Evolutionary conservation across 805 yeast species (phyloP), one percentile per base, ranked within the genome.

Genomic region (Candida pseudoglaebosa): DNA sequence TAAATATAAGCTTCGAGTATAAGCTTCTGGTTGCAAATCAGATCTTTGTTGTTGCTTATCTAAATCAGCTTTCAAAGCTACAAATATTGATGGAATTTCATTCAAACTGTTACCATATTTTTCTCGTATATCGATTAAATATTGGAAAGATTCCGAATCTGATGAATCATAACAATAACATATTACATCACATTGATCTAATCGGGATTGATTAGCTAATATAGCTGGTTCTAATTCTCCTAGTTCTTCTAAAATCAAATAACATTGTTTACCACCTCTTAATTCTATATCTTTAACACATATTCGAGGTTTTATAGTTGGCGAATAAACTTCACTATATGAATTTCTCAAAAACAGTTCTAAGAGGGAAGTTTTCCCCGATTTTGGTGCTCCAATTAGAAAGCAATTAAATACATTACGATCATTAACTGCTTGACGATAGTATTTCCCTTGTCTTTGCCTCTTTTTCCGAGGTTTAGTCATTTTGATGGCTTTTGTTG

Each of bases 31-130:
- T 54, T 87, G 96, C 4, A 74, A 65, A 39, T 78, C 85, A 28
- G 83, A 79, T 26, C 99, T 61, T 53, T 93, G 99, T 53, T 91
- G 97, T 56, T 90, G 98, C 48, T 95, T 80, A 58, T 93, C 99
- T 26, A 88, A 67, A 60, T 93, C 99, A 0, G 99, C 98, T 54
- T 93, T 93, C 24, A 90, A 65, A 0, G 96, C 99, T 1, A 90
- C 97, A 53, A 82, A 86, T 0, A 93, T 80, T 3, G 83, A 75
- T 0, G 99, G 99, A 2, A 93, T 62, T 32, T 72, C 71, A 37
- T 74, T 73, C 47, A 82, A 76, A 14, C 82, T 61, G 22, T 68
- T 64, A 2, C 80, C 75, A 51, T 83, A 79, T 45, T 67, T 71
- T 21, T 72, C 65, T 10, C 89, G 65, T n/a, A 90, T 57, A 14